Evolutionary conservation across 306 rosid species (phyloP).

Genomic region (Echinosophora koreensis): DNA sequence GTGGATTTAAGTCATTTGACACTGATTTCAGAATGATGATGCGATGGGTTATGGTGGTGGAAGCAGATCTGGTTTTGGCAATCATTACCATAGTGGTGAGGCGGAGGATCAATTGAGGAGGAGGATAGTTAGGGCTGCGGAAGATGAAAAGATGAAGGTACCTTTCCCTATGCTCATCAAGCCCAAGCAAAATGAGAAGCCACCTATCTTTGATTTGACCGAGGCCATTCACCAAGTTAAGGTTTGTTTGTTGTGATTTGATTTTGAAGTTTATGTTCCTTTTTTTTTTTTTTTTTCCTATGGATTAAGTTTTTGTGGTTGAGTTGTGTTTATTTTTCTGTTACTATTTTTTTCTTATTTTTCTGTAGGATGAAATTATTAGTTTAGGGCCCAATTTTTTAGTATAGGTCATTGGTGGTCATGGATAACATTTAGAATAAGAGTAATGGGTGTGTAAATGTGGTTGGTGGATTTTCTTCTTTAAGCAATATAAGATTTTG

Average conservation of each 20-base stretch:
- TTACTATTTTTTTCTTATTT: background rate
- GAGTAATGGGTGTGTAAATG: background rate
- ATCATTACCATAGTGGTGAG: no score
- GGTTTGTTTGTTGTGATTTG: constrained; percentile 65
- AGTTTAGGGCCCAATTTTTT: constrained; percentile 28
- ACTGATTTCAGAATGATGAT: no score
- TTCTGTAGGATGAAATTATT: constrained; percentile 13
- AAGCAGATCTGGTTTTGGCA: no score
- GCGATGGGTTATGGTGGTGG: no score
- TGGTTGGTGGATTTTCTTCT: constrained; percentile 4
- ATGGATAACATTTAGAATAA: background rate
- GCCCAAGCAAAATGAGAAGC: constrained; percentile 75
- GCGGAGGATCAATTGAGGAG: constrained; percentile 53
- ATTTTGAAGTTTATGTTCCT: background rate
- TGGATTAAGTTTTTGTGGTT: background rate
- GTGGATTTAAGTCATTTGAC: constrained; percentile 40
- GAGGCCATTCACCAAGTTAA: constrained; percentile 90
- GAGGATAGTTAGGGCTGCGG: constrained; percentile 54
- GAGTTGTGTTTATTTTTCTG: background rate
- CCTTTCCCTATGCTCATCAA: constrained; percentile 79
- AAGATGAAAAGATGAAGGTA: constrained; percentile 64
- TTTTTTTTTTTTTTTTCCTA: background rate
- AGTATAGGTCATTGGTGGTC: constrained; percentile 21
- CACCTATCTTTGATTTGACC: constrained; percentile 68
- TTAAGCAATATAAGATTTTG: background rate